Conservation (phyloP, 495 filamentous ascomycete genomes). For the Hypoxylon crocopeplum region DNA sequence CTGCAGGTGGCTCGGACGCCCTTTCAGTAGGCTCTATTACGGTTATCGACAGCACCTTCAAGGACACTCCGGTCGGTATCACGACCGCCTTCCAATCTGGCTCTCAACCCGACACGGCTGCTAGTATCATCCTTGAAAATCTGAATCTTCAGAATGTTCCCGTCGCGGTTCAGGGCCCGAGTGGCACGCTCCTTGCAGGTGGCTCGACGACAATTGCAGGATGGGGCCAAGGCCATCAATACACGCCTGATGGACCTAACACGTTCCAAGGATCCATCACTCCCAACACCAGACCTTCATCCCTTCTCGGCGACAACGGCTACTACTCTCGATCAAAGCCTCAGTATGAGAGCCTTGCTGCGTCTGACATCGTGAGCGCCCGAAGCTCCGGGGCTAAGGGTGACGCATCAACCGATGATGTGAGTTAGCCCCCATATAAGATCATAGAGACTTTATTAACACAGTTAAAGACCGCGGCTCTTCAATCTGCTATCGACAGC, state of each 20-base stretch:
- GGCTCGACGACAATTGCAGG: constrained; percentile 60
- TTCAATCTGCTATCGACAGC: constrained; percentile 62
- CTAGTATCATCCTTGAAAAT: constrained; percentile 69
- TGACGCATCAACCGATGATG: constrained; percentile 76
- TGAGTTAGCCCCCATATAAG: constrained; percentile 44
- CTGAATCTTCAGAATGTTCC: constrained; percentile 66
- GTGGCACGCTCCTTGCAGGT: constrained; percentile 63
- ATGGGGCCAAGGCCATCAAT: constrained; percentile 55
- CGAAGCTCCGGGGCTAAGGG: constrained; percentile 72
- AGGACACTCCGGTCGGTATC: constrained; percentile 71
- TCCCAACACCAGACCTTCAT: constrained; percentile 47
- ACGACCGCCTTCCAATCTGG: constrained; percentile 65
- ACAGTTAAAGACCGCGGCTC: constrained; percentile 57
- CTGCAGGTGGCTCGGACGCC: constrained; percentile 50
- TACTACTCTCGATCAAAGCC: constrained; percentile 64
- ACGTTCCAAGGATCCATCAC: constrained; percentile 44
- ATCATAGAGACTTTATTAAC: constrained; percentile 45
- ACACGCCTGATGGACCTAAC: constrained; percentile 51
- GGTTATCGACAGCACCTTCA: constrained; percentile 76
- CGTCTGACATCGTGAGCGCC: constrained; percentile 64
- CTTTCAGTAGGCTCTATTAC: constrained; percentile 63
- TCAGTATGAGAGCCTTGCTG: constrained; percentile 61
- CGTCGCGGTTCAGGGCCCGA: constrained; percentile 63
- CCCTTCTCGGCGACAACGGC: constrained; percentile 47
- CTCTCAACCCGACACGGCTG: constrained; percentile 57